These are phyloP conservation scores for Asterochloris erici DNA, from an alignment of 139 green algal genomes.

Conservation along the genomic window DNA sequence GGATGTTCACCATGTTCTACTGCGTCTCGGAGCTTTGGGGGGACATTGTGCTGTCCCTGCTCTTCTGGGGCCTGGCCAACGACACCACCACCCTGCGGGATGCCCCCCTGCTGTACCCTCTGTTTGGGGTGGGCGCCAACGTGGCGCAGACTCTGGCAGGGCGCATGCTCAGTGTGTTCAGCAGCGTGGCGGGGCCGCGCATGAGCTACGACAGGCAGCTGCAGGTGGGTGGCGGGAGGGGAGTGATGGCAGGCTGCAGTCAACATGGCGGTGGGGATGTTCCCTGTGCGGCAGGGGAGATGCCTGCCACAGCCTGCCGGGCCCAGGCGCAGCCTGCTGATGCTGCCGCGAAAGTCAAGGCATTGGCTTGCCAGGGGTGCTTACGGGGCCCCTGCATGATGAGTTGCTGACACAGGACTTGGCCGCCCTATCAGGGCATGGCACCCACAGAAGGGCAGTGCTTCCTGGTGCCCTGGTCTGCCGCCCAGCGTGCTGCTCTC, in stretches of 20 bases:
- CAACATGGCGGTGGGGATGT: too few species aligned
- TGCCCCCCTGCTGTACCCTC: slow-evolving; percentile 87
- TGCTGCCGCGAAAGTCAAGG: slow-evolving; percentile 11
- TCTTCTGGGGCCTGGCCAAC: slow-evolving; percentile 95
- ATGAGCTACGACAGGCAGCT: slow-evolving; percentile 32
- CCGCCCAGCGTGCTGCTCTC: slow-evolving; percentile 16
- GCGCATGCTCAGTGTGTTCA: slow-evolving; percentile 33
- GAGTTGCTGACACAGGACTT: too few species aligned
- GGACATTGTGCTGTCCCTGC: slow-evolving; percentile 84
- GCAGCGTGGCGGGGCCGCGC: neutral
- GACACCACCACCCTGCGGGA: slow-evolving; percentile 88
- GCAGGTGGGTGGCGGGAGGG: slow-evolving; percentile 14
- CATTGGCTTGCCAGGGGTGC: slow-evolving; percentile 10
- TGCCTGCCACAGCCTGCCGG: neutral
- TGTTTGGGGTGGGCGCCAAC: slow-evolving; percentile 97
- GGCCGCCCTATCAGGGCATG: too few species aligned
- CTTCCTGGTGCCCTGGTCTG: neutral
- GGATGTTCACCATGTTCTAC: slow-evolving; percentile 95
- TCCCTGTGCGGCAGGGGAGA: neutral
- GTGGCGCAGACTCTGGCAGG: slow-evolving; percentile 69
- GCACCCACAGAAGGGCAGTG: too few species aligned
- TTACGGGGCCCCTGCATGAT: too few species aligned
- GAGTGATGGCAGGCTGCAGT: too few species aligned
- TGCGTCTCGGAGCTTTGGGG: slow-evolving; percentile 85
- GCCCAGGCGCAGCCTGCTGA: slow-evolving; percentile 19